These are phyloP conservation scores for Phytophthora kernoviae DNA, from an alignment of 352 stramenopile genomes.

Conservation along the genomic window DNA sequence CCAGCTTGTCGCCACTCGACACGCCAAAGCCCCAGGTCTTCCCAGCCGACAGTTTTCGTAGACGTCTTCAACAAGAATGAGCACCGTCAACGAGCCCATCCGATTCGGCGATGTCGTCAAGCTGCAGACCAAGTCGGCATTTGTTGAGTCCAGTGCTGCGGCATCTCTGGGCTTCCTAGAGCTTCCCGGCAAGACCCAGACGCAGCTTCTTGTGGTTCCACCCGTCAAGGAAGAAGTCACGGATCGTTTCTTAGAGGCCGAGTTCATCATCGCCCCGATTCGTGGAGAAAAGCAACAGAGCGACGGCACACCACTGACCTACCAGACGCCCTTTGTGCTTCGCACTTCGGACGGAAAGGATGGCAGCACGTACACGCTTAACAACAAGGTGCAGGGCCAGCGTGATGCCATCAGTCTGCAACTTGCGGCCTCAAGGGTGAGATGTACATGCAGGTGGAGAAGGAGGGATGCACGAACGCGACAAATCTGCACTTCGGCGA, in stretches of 20 bases:
- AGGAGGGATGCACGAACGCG: conserved; percentile 50
- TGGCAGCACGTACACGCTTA: conserved; percentile 70
- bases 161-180: conserved; percentile 56
- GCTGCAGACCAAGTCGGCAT: conserved; percentile 43
- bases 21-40: conserved; percentile 8
- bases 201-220: conserved; percentile 59
- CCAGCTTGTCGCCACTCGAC: conserved; percentile 19
- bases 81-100: conserved; percentile 31
- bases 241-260: conserved; percentile 49
- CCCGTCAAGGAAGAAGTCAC: conserved; percentile 49
- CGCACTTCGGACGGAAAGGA: conserved; percentile 51
- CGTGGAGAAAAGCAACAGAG: conserved; percentile 54
- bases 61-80: conserved; percentile 25
- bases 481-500: conserved; percentile 57
- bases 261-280: conserved; percentile 67
- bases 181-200: conserved; percentile 38
- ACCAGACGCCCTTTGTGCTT: conserved; percentile 74
- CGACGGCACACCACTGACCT: conserved; percentile 58
- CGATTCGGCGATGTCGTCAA: conserved; percentile 65
- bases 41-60: neutral
- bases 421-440: conserved; percentile 57
- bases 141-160: conserved; percentile 23
- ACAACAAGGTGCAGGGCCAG: conserved; percentile 70
- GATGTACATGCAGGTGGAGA: conserved; percentile 72
- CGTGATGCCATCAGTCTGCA: conserved; percentile 67